phyloP scores from a whole-genome alignment of 2,329 filamentous ascomycete species.

The Aurifilum marmelostoma region DNA sequence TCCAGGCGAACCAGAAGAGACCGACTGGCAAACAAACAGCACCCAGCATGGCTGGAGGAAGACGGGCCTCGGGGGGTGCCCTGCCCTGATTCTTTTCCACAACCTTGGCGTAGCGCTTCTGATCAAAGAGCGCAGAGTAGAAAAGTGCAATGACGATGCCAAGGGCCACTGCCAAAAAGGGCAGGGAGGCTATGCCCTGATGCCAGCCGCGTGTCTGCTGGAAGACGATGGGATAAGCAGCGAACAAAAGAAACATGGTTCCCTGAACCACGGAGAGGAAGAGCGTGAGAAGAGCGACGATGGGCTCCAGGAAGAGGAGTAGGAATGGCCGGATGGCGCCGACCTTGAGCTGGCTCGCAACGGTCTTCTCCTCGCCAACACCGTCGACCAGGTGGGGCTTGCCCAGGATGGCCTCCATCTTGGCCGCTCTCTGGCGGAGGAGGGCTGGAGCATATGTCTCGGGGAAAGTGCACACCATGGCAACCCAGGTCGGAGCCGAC shows the following conservation, averaged over 20 bases:
- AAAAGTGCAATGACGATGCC: constrained; percentile 58
- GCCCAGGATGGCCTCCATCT: constrained; percentile 52
- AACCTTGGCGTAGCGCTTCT: constrained; percentile 45
- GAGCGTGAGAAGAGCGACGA: constrained; percentile 57
- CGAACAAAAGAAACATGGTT: constrained; percentile 48
- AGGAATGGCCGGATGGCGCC: constrained; percentile 34
- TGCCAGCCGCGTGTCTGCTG: constrained; percentile 52
- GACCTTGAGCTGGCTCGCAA: constrained; percentile 56
- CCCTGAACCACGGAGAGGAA: constrained; percentile 51
- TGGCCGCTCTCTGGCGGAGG: constrained; percentile 55
- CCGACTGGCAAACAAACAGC: constrained; percentile 56
- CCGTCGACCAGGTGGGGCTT: constrained; percentile 34
- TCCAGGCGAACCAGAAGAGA: constrained; percentile 63
- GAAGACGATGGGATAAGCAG: constrained; percentile 55
- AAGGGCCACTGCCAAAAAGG: constrained; percentile 60
- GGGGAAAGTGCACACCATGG: constrained; percentile 54
- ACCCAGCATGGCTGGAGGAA: constrained; percentile 60
- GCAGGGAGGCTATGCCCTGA: constrained; percentile 52
- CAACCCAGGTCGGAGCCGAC: constrained; percentile 47
- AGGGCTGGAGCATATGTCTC: constrained; percentile 65
- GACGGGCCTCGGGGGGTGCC: constrained; percentile 60
- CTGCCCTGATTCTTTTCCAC: constrained; percentile 55
- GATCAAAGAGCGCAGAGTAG: constrained; percentile 45
- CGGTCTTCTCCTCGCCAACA: constrained; percentile 38
- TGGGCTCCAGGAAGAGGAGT: constrained; percentile 59